phyloP scores from a whole-genome alignment of 2,329 filamentous ascomycete genomes.

The Fusarium fujikuroi region DNA sequence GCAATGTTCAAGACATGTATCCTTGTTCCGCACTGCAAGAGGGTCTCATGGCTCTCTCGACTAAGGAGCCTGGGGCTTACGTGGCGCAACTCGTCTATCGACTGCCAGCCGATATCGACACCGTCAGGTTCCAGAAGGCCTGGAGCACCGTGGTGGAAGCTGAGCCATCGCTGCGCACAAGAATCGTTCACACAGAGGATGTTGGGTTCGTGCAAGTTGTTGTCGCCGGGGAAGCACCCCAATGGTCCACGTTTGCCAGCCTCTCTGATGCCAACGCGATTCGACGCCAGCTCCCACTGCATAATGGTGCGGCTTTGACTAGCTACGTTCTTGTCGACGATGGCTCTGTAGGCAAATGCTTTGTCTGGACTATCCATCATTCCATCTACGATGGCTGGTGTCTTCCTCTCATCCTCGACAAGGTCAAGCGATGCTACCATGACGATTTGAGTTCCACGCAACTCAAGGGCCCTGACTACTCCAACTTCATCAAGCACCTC shows the following conservation, averaged over 20 bases:
- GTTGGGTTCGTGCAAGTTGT: slow-evolving; percentile 35
- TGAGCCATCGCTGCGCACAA: slow-evolving; percentile 28
- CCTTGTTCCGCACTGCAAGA: slow-evolving; percentile 39
- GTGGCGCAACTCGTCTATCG: slow-evolving; percentile 37
- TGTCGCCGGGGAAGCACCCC: slow-evolving; percentile 5
- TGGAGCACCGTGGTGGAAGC: slow-evolving; percentile 19
- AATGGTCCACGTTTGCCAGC: slow-evolving; percentile 14
- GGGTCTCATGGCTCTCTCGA: slow-evolving; percentile 39
- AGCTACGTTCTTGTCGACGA: slow-evolving; percentile 10
- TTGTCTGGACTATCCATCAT: slow-evolving; percentile 46
- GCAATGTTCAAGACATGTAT: slow-evolving; percentile 21
- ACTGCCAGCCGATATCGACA: slow-evolving; percentile 14
- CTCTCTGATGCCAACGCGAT: not conserved
- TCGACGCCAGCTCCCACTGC: slow-evolving; percentile 5
- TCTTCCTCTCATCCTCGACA: slow-evolving; percentile 36
- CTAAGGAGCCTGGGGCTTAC: slow-evolving; percentile 29
- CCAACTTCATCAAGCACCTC: slow-evolving; percentile 27
- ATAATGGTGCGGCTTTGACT: slow-evolving; percentile 25
- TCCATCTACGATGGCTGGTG: slow-evolving; percentile 46
- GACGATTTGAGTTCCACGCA: not conserved
- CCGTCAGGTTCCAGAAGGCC: slow-evolving; percentile 22
- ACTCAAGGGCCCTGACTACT: slow-evolving; percentile 13
- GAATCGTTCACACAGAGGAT: slow-evolving; percentile 34
- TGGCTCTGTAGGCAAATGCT: not conserved
- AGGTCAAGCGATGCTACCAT: slow-evolving; percentile 32